phyloP scores from a whole-genome alignment of 768 basidiomycete genomes.

The Sarcodon sp. region DNA sequence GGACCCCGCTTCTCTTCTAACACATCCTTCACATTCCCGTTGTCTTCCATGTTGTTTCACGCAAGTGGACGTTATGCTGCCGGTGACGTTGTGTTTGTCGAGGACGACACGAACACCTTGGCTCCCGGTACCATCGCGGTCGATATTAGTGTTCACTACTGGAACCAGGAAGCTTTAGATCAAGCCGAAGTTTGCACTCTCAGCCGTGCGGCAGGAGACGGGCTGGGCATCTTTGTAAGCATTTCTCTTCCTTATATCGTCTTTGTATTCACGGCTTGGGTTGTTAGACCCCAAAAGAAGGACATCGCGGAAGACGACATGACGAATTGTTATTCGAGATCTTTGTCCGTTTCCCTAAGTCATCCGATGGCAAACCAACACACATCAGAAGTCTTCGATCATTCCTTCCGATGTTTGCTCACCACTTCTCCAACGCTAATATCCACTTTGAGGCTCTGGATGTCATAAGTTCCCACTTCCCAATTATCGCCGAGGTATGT shows the following conservation, averaged over 20 bases:
- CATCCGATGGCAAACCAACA: slow-evolving; percentile 10
- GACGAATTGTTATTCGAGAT: slow-evolving; percentile 20
- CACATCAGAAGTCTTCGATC: slow-evolving; percentile 31
- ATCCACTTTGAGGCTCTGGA: slow-evolving; percentile 10
- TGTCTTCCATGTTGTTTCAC: slow-evolving; percentile 1
- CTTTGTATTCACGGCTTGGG: background rate
- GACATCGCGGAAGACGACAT: background rate
- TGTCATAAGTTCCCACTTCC: background rate
- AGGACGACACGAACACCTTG: slow-evolving; percentile 1
- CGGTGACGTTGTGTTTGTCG: slow-evolving; percentile 6
- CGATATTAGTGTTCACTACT: slow-evolving; percentile 10
- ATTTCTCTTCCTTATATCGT: background rate
- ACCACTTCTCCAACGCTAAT: slow-evolving; percentile 22
- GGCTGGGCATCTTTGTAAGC: slow-evolving; percentile 19
- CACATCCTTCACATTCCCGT: background rate
- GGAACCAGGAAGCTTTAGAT: slow-evolving; percentile 1
- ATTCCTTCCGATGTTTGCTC: slow-evolving; percentile 23
- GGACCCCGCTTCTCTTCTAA: background rate
- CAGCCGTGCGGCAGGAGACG: slow-evolving; percentile 7
- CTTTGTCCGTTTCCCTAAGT: slow-evolving; percentile 23
- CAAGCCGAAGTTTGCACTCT: slow-evolving; percentile 11
- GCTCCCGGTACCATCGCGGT: slow-evolving; percentile 9
- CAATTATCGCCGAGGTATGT: background rate
- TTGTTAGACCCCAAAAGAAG: slow-evolving; percentile 17
- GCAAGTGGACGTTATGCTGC: slow-evolving; percentile 2